A percentile compares a stretch with the other conserved stretches of the same genome.
Conservation (phyloP, 805 yeast genomes). For the Yarrowia sp. region DNA sequence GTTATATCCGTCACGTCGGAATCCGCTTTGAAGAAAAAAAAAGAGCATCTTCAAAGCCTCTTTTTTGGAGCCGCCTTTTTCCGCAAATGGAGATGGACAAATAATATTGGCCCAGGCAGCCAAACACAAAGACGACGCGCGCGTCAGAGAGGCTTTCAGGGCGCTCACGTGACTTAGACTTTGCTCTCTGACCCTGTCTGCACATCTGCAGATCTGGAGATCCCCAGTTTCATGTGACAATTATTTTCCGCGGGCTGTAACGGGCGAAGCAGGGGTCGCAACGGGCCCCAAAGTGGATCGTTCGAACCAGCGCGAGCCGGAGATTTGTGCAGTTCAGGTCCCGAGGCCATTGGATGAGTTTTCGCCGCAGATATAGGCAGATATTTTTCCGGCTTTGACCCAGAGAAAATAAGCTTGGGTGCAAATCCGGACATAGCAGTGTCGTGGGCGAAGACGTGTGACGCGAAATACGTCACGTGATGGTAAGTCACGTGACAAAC, state of each 20-base stretch:
- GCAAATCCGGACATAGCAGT: background rate
- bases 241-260: background rate
- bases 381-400: background rate
- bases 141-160: background rate
- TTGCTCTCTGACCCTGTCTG: background rate
- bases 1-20: too few relatives aligned
- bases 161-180: background rate
- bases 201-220: slow-evolving; percentile 6
- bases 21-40: too few relatives aligned
- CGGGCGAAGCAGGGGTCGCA: background rate
- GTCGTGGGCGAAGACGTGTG: background rate
- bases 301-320: background rate
- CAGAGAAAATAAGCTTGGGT: background rate
- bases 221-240: slow-evolving; percentile 13
- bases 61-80: too few relatives aligned
- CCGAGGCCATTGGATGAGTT: background rate
- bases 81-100: too few relatives aligned
- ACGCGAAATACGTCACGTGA: too few relatives aligned
- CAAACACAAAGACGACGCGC: too few relatives aligned
- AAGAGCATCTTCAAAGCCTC: too few relatives aligned
- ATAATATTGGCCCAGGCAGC: too few relatives aligned
- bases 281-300: background rate
- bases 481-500: background rate
- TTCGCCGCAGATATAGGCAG: background rate
- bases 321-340: background rate